These are phyloP conservation scores for Grammothele lineata DNA, from an alignment of 768 basidiomycete species.

Conservation along the genomic window DNA sequence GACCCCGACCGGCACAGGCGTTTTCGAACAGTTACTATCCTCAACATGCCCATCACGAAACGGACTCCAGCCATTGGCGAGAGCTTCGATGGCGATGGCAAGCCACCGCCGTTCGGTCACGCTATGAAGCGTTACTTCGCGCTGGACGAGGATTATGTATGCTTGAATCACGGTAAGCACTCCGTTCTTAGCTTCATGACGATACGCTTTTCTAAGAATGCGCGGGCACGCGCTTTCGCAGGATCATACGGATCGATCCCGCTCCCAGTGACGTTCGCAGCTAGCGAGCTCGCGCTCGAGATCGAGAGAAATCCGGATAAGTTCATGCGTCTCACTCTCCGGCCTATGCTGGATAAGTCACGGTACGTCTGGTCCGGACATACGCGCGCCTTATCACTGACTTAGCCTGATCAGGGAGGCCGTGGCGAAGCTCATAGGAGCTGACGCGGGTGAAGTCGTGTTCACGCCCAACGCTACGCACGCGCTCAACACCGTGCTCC, in stretches of 20 bases:
- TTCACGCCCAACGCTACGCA: slow-evolving; percentile 58
- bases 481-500: slow-evolving; percentile 62
- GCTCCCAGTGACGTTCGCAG: slow-evolving; percentile 14
- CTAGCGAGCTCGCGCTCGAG: slow-evolving; percentile 1
- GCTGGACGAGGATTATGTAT: slow-evolving; percentile 55
- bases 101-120: slow-evolving; percentile 52
- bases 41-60: background rate
- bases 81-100: slow-evolving; percentile 17
- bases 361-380: slow-evolving; percentile 9
- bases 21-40: too few relatives aligned
- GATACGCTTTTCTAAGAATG: too few relatives aligned
- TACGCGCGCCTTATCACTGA: too few relatives aligned
- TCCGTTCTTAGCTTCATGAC: background rate
- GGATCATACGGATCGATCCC: slow-evolving; percentile 20
- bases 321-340: slow-evolving; percentile 13
- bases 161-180: slow-evolving; percentile 57
- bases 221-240: too few relatives aligned
- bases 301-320: slow-evolving; percentile 19
- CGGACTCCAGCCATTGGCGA: slow-evolving; percentile 4
- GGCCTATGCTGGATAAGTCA: slow-evolving; percentile 9
- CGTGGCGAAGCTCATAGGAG: slow-evolving; percentile 47
- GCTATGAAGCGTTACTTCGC: slow-evolving; percentile 48
- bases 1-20: too few relatives aligned
- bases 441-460: slow-evolving; percentile 53
- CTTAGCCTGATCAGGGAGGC: slow-evolving; percentile 29